Percentiles rank a stretch among this genome's conserved stretches.
Conservation (phyloP, 495 filamentous ascomycete species). For the Aspergillus heteromorphus region DNA sequence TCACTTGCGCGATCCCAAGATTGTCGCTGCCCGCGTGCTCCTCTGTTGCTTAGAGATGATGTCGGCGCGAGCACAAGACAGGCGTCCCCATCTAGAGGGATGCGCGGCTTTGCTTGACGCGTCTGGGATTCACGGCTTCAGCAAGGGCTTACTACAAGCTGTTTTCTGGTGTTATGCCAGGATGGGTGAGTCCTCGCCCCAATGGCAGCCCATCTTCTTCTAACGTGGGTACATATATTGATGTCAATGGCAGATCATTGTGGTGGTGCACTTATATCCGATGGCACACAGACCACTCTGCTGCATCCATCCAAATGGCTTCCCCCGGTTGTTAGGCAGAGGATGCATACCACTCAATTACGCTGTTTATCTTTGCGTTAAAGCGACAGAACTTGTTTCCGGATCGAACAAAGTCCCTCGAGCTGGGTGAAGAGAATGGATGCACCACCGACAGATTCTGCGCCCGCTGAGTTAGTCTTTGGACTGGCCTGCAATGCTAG, state of each 20-base stretch:
- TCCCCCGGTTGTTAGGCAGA: slow-evolving; percentile 24
- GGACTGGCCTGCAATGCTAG: slow-evolving; percentile 42
- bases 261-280: slow-evolving; percentile 42
- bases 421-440: slow-evolving; percentile 29
- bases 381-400: slow-evolving; percentile 38
- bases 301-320: slow-evolving; percentile 39
- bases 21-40: slow-evolving; percentile 36
- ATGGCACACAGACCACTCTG: slow-evolving; percentile 39
- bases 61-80: slow-evolving; percentile 41
- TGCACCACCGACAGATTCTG: slow-evolving; percentile 22
- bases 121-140: slow-evolving; percentile 39
- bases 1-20: slow-evolving; percentile 34
- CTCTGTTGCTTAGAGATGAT: slow-evolving; percentile 47
- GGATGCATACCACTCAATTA: slow-evolving; percentile 34
- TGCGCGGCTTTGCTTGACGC: slow-evolving; percentile 42
- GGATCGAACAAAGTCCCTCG: slow-evolving; percentile 32
- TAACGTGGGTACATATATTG: slow-evolving; percentile 4
- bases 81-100: slow-evolving; percentile 44
- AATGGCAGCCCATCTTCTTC: neutral
- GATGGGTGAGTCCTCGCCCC: slow-evolving; percentile 28
- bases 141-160: slow-evolving; percentile 34
- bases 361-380: slow-evolving; percentile 42
- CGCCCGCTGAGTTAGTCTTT: slow-evolving; percentile 32
- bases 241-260: slow-evolving; percentile 32
- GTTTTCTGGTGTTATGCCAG: slow-evolving; percentile 48